Evolutionary conservation across 768 basidiomycete species (phyloP).

Genomic region (Suillus sp.): DNA sequence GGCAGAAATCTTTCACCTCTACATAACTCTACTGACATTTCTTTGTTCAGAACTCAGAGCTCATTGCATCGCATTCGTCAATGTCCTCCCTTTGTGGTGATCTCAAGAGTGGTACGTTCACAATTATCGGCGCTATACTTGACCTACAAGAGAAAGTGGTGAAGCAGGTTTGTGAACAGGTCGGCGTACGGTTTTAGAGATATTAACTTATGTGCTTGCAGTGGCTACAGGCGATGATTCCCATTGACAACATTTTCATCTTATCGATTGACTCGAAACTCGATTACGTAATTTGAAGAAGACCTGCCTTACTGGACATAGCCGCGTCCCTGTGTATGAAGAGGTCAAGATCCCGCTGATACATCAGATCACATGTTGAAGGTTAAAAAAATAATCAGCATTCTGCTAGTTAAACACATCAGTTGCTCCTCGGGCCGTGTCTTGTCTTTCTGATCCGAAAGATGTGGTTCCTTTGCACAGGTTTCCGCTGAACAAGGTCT

Average conservation of each 20-base stretch:
- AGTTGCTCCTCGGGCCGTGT: slow-evolving; percentile 12
- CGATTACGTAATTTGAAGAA: slow-evolving; percentile 77
- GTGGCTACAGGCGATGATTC: slow-evolving; percentile 69
- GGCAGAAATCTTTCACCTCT: slow-evolving; percentile 33
- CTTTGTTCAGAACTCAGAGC: slow-evolving; percentile 67
- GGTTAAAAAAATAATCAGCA: slow-evolving; percentile 83
- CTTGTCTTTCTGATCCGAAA: slow-evolving; percentile 47
- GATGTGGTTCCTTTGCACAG: slow-evolving; percentile 83
- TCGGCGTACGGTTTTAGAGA: neutral
- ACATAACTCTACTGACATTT: neutral
- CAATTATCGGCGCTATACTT: slow-evolving; percentile 89
- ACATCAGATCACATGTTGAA: slow-evolving; percentile 43
- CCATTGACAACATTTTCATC: slow-evolving; percentile 82
- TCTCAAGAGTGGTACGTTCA: slow-evolving; percentile 81
- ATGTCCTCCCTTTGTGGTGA: slow-evolving; percentile 80
- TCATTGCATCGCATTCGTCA: slow-evolving; percentile 86
- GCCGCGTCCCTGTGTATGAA: slow-evolving; percentile 81
- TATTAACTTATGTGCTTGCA: neutral
- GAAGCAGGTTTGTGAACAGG: slow-evolving; percentile 45
- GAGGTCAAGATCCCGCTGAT: slow-evolving; percentile 65
- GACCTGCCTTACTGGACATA: slow-evolving; percentile 79
- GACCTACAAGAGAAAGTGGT: slow-evolving; percentile 89
- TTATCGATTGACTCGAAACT: slow-evolving; percentile 81
- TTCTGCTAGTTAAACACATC: slow-evolving; percentile 82
- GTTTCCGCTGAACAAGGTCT: slow-evolving; percentile 84